phyloP scores from a whole-genome alignment of 2,329 filamentous ascomycete species.

The Botrytis galanthina region DNA sequence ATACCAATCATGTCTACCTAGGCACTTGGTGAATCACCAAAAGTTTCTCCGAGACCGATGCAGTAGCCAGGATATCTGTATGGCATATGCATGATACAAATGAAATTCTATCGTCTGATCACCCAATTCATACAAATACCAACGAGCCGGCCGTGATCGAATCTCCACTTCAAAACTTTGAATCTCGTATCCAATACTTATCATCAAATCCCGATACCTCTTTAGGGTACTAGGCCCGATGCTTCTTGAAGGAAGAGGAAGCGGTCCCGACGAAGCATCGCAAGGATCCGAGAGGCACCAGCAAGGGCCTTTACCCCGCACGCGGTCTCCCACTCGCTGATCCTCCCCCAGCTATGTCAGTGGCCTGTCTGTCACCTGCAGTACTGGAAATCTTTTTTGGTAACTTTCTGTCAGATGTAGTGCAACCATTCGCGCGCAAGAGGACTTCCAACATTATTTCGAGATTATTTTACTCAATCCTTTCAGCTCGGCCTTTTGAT shows the following conservation, averaged over 20 bases:
- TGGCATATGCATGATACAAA: background rate
- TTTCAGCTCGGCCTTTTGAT: background rate
- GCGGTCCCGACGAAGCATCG: background rate
- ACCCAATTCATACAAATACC: background rate
- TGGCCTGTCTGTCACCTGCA: constrained; percentile 7
- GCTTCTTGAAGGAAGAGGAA: background rate
- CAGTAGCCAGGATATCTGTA: background rate
- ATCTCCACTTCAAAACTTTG: background rate
- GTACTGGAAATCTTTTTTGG: constrained; percentile 7
- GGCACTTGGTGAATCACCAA: background rate
- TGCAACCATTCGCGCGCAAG: constrained; percentile 17
- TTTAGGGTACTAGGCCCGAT: background rate
- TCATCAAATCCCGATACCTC: background rate
- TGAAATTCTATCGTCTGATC: background rate
- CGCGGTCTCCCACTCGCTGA: background rate
- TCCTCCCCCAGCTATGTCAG: background rate
- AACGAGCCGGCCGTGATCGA: background rate
- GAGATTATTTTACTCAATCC: background rate
- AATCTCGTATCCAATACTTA: background rate
- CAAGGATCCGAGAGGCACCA: background rate
- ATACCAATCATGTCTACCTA: background rate
- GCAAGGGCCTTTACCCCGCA: constrained; percentile 14
- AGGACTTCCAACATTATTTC: background rate
- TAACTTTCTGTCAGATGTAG: background rate
- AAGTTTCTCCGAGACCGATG: background rate